Conservation (phyloP, 2,329 filamentous ascomycete genomes). For the Sarocladiaceae sp. region DNA sequence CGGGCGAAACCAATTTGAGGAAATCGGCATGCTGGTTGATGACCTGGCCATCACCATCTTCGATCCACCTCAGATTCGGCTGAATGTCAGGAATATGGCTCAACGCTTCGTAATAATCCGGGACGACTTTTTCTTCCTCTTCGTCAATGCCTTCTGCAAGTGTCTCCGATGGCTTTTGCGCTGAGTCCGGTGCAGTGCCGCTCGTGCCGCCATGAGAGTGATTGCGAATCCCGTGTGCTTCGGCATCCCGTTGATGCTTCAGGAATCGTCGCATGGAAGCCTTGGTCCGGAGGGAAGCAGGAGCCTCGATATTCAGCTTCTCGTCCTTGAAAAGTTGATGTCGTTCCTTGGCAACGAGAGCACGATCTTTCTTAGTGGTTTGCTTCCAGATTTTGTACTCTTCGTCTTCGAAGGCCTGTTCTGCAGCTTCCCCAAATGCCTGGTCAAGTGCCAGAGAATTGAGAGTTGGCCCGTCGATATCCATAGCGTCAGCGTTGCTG, state of each 20-base stretch:
- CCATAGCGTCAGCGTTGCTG: conserved; percentile 79
- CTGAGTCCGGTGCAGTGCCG: conserved; percentile 35
- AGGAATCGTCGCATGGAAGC: conserved; percentile 86
- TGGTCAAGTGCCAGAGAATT: conserved; percentile 59
- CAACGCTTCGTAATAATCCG: conserved; percentile 89
- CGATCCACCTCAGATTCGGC: conserved; percentile 74
- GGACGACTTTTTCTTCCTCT: conserved; percentile 75
- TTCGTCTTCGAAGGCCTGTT: conserved; percentile 81
- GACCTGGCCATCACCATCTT: conserved; percentile 82
- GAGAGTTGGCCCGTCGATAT: conserved; percentile 67
- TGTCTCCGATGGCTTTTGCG: conserved; percentile 57
- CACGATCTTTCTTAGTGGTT: conserved; percentile 93
- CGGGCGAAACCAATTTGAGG: conserved; percentile 67
- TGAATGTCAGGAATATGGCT: conserved; percentile 81
- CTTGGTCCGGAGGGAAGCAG: conserved; percentile 77
- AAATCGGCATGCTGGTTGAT: conserved; percentile 84
- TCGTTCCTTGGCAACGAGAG: conserved; percentile 76
- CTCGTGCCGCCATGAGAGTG: conserved; percentile 30
- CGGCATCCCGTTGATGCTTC: conserved; percentile 67
- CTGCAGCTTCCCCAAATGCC: conserved; percentile 57
- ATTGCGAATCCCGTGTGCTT: conserved; percentile 37
- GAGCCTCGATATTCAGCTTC: conserved; percentile 79
- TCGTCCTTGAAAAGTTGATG: conserved; percentile 80
- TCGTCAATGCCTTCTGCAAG: conserved; percentile 93
- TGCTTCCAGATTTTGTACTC: conserved; percentile 99